Base-by-base conservation (phyloP, 257 asterid genomes). In the Solanum okadae region DNA sequence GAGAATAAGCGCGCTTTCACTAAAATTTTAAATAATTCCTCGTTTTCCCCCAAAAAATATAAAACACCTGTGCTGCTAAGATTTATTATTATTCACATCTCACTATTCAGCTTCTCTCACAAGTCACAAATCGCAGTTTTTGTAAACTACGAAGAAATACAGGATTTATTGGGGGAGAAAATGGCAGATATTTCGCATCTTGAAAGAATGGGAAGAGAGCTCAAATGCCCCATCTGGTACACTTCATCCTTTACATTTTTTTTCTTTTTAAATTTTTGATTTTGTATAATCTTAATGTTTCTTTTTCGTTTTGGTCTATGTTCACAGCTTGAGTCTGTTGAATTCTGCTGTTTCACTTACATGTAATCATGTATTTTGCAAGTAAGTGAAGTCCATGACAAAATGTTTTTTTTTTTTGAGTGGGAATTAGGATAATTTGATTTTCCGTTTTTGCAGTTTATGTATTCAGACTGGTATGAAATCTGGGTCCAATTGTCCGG, bases 181-280 rank as follows among this genome's bases (percentile, higher is more conserved):
- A 96, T 96, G 98, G 95, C 98, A 29, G 98, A 94, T 83, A 78
- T 91, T 70, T 93, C 95, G 20, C 97, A 97, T 86, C 96, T 96
- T 5, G 99, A 96, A 88, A 94, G 93, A 86, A 94, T 97, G 99
- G 99, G 98, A 25, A 93, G 96, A 93, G 99, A 97, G 93, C 99
- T 97, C 92, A 96, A 97, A 91, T 97, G 99, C 71, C 98, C 99
- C 31, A 97, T 97, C 86, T 97, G 99, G 99, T 96, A 91, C 79
- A 42, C 22, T 76, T 88, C n/a, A 22, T 59, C 6, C 10, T 72
- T 73, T 44, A 10, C 22, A 61, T 35, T 3, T n/a, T 67, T 27
- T 13, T 77, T 44, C n/a, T 68, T 25, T 33, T 49, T 16, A 15
- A 15, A 49, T 15, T 15, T 34, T 83, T 38, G 6, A 34, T 33